Percentiles rank a stretch among this genome's conserved stretches.
Conservation (phyloP, 2,329 filamentous ascomycete genomes). For the Davidsoniella australis region DNA sequence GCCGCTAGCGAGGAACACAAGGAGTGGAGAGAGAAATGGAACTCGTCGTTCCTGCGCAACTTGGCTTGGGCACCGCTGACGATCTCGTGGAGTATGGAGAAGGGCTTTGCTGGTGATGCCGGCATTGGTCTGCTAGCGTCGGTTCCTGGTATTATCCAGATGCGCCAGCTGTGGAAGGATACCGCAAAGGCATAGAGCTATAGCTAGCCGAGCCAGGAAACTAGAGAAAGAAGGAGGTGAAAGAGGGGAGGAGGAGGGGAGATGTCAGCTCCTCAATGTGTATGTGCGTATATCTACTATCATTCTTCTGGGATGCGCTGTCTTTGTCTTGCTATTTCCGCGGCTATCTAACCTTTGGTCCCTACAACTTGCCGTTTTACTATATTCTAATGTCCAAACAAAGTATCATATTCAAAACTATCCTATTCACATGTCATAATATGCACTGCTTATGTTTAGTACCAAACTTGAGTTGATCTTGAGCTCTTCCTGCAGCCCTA, state of each 20-base stretch:
- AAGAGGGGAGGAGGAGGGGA: not conserved
- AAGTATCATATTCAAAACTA: no score
- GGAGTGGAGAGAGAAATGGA: constrained; percentile 36
- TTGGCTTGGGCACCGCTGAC: constrained; percentile 67
- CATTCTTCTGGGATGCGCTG: not conserved
- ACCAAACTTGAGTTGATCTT: no score
- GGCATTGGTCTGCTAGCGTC: constrained; percentile 20
- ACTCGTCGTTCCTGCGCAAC: constrained; percentile 51
- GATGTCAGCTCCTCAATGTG: not conserved
- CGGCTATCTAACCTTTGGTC: no score
- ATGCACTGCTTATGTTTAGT: no score
- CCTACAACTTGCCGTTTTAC: no score
- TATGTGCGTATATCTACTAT: not conserved
- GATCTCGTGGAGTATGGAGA: constrained; percentile 62
- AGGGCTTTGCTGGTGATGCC: constrained; percentile 29
- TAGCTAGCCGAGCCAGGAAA: not conserved
- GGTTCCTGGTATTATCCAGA: constrained; percentile 24
- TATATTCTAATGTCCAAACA: no score
- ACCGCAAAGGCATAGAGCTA: constrained; percentile 14
- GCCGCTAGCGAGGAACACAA: constrained; percentile 23
- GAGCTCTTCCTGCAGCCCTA: no score
- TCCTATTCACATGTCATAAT: no score
- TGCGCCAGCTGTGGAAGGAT: constrained; percentile 23
- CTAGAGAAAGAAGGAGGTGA: not conserved
- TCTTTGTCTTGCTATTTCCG: not conserved